phyloP scores from a whole-genome alignment of 768 basidiomycete genomes.

The Serendipita sp. region DNA sequence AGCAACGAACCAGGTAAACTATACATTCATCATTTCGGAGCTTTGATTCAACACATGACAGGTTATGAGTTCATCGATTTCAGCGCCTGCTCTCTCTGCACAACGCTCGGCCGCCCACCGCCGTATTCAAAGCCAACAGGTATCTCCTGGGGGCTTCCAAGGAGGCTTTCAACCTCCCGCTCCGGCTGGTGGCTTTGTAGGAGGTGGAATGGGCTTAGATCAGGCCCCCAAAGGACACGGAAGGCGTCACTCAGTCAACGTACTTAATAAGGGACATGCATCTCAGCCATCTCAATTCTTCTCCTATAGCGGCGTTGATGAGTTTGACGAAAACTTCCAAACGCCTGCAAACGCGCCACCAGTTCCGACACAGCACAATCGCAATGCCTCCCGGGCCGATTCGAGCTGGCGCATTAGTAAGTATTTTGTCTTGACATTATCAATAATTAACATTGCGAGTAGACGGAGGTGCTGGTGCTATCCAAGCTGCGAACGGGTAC shows the following conservation, averaged over 20 bases:
- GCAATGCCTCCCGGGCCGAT: conserved; percentile 50
- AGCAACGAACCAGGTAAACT: conserved; percentile 65
- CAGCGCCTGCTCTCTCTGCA: conserved; percentile 40
- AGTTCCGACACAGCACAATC: conserved; percentile 50
- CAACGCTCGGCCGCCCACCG: conserved; percentile 41
- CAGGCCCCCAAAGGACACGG: conserved; percentile 73
- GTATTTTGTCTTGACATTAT: conserved; percentile 18
- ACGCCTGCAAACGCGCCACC: conserved; percentile 29
- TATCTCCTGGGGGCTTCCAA: conserved; percentile 42
- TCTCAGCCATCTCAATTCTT: conserved; percentile 9
- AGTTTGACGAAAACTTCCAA: conserved; percentile 68
- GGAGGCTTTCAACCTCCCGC: conserved; percentile 14
- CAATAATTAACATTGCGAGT: neutral
- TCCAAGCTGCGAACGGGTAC: conserved; percentile 39
- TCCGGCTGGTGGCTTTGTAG: conserved; percentile 16
- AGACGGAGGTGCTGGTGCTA: conserved; percentile 57
- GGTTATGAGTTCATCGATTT: conserved; percentile 55
- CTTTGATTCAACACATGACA: conserved; percentile 20
- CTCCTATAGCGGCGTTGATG: conserved; percentile 28
- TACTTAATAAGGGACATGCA: conserved; percentile 49
- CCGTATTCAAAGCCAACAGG: conserved; percentile 60
- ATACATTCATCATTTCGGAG: neutral
- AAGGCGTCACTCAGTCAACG: conserved; percentile 80
- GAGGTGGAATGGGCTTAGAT: conserved; percentile 33
- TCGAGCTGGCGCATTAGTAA: conserved; percentile 80